Conservation (phyloP, 2,329 filamentous ascomycete genomes). For the Plectosphaerella cucumerina region DNA sequence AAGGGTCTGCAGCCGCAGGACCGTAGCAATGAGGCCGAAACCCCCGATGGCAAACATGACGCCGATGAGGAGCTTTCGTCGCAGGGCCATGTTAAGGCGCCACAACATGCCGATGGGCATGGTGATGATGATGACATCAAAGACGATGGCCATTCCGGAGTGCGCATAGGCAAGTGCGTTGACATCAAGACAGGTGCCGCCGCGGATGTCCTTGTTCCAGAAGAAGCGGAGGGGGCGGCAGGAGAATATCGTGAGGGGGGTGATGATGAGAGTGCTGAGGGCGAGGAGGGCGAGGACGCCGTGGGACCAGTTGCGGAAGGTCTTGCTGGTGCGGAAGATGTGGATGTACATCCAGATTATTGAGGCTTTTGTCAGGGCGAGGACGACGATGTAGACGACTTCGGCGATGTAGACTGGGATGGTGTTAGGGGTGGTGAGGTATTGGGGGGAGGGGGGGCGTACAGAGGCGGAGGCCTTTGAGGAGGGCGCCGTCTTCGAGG, state of each 20-base stretch:
- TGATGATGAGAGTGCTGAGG: conserved; percentile 20
- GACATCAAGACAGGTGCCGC: conserved; percentile 28
- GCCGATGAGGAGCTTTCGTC: conserved; percentile 34
- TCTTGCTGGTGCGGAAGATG: conserved; percentile 19
- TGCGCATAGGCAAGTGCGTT: conserved; percentile 49
- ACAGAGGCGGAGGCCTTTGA: conserved; percentile 6
- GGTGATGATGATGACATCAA: conserved; percentile 48
- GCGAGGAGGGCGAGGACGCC: conserved; percentile 18
- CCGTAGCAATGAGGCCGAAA: conserved; percentile 12
- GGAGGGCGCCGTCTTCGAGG: conserved; percentile 5
- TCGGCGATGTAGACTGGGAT: conserved; percentile 16
- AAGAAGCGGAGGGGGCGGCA: conserved; percentile 21
- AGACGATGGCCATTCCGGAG: conserved; percentile 42
- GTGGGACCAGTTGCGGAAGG: conserved; percentile 20
- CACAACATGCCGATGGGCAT: conserved; percentile 51
- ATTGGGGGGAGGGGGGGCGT: background rate
- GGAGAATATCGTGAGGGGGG: conserved; percentile 24
- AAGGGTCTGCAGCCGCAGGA: conserved; percentile 13
- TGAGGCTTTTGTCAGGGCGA: conserved; percentile 22
- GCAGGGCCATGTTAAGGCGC: conserved; percentile 48
- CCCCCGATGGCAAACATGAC: conserved; percentile 12
- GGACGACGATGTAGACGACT: conserved; percentile 23
- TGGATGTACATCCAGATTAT: conserved; percentile 26
- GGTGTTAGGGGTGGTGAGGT: background rate
- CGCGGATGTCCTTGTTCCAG: conserved; percentile 19